Percentiles rank a stretch among this genome's conserved stretches.
These are phyloP conservation scores for Beauveria australis DNA, from an alignment of 2,329 filamentous ascomycete species.

Conservation along the genomic window DNA sequence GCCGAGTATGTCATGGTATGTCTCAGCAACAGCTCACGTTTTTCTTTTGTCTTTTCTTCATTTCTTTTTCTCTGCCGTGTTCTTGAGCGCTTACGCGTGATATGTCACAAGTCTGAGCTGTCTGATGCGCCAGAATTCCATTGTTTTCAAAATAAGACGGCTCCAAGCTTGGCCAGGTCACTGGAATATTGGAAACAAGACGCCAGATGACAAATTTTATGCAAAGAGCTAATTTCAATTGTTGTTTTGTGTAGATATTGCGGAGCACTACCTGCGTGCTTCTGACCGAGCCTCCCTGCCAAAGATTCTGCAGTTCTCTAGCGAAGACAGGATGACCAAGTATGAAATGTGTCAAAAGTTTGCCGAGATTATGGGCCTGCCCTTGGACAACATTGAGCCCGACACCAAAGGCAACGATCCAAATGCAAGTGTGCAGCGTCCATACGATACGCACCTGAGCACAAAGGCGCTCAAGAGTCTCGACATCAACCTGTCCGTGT, in stretches of 20 bases:
- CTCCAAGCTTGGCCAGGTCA: background rate
- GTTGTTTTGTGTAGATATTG: conserved; percentile 46
- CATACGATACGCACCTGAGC: conserved; percentile 82
- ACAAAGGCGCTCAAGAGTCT: conserved; percentile 64
- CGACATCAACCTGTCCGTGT: conserved; percentile 65
- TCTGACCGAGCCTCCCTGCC: conserved; percentile 49
- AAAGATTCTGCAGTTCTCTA: conserved; percentile 71
- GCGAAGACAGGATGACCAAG: conserved; percentile 80
- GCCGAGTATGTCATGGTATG: conserved; percentile 62
- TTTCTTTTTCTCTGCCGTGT: conserved; percentile 5
- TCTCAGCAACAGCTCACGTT: conserved; percentile 14
- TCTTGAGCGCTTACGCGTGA: background rate
- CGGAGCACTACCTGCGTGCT: conserved; percentile 55
- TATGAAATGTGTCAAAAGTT: conserved; percentile 78
- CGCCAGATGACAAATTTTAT: no score
- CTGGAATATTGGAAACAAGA: background rate
- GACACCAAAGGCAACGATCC: conserved; percentile 66
- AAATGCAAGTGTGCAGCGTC: conserved; percentile 63
- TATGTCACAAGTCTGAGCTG: background rate
- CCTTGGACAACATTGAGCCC: conserved; percentile 58
- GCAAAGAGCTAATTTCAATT: background rate
- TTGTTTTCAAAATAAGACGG: no score
- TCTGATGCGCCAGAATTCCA: background rate
- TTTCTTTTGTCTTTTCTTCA: conserved; percentile 7
- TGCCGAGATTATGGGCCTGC: conserved; percentile 69